Evolutionary conservation across 2,329 filamentous ascomycete genomes (phyloP).

Genomic region (Monilinia laxa): DNA sequence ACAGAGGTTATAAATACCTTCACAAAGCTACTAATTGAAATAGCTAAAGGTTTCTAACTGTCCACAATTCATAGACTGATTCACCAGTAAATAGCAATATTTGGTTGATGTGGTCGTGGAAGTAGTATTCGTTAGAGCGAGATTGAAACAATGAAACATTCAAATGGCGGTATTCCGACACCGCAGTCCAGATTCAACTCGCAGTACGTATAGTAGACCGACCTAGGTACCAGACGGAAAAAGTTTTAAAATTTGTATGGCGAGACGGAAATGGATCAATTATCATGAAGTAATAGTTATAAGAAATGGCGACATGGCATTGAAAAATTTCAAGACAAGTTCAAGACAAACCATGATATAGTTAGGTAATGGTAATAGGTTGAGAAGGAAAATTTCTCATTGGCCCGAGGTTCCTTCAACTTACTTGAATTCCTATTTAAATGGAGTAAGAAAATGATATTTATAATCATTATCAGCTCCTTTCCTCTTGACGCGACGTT

Average conservation of each 20-base stretch:
- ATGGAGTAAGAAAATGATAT: slow-evolving; percentile 9
- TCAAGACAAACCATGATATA: slow-evolving; percentile 16
- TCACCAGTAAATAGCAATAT: background rate
- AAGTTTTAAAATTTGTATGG: too few species aligned
- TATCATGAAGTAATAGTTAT: slow-evolving; percentile 21
- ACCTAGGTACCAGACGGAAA: too few species aligned
- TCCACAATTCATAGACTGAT: background rate
- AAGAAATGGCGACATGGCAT: slow-evolving; percentile 16
- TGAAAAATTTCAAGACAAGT: slow-evolving; percentile 10
- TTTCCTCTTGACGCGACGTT: background rate
- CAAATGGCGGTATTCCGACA: slow-evolving; percentile 14
- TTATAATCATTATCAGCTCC: background rate
- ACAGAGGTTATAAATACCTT: background rate
- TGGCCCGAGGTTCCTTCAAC: background rate
- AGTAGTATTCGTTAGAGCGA: too few species aligned
- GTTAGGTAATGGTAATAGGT: slow-evolving; percentile 18
- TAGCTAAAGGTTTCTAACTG: background rate
- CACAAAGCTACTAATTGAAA: background rate
- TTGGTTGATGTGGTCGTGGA: slow-evolving; percentile 1
- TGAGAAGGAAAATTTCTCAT: slow-evolving; percentile 15
- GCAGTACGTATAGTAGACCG: too few species aligned
- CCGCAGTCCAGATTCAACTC: slow-evolving; percentile 4
- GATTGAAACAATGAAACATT: slow-evolving; percentile 9
- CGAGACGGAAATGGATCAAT: background rate
- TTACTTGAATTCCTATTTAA: background rate